Percentiles rank a stretch among this genome's conserved stretches.
These are phyloP conservation scores for Blastosporella zonata DNA, from an alignment of 1,284 basidiomycete species.

Conservation along the genomic window DNA sequence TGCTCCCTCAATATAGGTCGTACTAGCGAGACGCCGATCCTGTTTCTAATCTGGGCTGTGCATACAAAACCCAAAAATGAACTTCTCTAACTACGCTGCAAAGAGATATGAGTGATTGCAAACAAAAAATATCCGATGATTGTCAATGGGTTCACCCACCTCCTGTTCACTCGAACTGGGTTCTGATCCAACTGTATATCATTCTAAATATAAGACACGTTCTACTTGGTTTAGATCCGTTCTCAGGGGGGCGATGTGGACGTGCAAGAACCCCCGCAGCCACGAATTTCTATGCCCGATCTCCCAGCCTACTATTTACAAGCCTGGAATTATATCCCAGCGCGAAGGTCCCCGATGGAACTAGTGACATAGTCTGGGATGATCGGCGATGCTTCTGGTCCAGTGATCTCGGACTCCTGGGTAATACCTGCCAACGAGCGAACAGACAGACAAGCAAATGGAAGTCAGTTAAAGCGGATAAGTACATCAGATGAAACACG, in stretches of 20 bases:
- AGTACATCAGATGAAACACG: conserved; percentile 4
- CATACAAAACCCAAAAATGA: too few relatives aligned
- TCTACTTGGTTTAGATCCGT: conserved; percentile 7
- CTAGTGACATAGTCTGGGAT: conserved; percentile 81
- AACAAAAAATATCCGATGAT: not conserved
- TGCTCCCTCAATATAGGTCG: too few relatives aligned
- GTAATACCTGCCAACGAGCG: conserved; percentile 61
- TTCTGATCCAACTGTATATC: not conserved
- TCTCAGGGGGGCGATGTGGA: not conserved
- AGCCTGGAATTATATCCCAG: conserved; percentile 5
- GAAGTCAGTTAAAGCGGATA: conserved; percentile 11
- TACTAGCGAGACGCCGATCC: too few relatives aligned
- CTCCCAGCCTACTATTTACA: not conserved
- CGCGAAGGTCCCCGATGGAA: conserved; percentile 74
- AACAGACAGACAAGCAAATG: not conserved
- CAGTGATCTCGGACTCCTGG: conserved; percentile 65
- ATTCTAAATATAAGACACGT: not conserved
- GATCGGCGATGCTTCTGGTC: conserved; percentile 65
- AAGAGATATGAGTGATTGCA: too few relatives aligned
- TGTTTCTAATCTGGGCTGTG: too few relatives aligned
- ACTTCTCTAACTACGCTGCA: too few relatives aligned
- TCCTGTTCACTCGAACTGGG: not conserved
- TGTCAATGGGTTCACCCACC: too few relatives aligned
- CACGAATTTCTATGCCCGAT: not conserved
- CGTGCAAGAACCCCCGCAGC: not conserved